These are phyloP conservation scores for Cryptosporidium muris DNA, from an alignment of 169 alveolate genomes.

Conservation along the genomic window DNA sequence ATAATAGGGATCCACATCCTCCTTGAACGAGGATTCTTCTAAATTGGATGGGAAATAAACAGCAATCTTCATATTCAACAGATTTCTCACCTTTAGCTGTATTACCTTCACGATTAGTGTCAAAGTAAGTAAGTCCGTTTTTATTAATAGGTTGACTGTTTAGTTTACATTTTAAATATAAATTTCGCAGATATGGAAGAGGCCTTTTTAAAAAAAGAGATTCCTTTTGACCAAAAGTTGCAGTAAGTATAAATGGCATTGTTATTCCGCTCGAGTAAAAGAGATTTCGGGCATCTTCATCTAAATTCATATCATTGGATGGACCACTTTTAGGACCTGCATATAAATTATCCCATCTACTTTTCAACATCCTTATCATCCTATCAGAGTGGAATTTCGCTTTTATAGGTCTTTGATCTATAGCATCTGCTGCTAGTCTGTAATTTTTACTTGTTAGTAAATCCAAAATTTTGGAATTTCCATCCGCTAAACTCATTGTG, in stretches of 20 bases:
- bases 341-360: conserved; percentile 45
- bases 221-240: conserved; percentile 34
- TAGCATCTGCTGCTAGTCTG: conserved; percentile 35
- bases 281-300: conserved; percentile 63
- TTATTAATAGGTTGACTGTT: not conserved
- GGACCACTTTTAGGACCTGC: conserved; percentile 8
- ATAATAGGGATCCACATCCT: conserved; percentile 47
- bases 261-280: conserved; percentile 43
- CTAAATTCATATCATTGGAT: not conserved
- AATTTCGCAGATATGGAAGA: conserved; percentile 14
- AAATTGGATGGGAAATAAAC: conserved; percentile 24
- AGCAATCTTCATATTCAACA: not conserved
- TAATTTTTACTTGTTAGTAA: conserved; percentile 7
- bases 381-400: conserved; percentile 16
- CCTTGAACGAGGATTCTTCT: conserved; percentile 12
- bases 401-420: conserved; percentile 22
- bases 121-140: not conserved
- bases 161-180: conserved; percentile 20
- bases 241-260: conserved; percentile 30
- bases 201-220: conserved; percentile 45
- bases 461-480: not conserved
- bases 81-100: not conserved
- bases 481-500: conserved; percentile 20
- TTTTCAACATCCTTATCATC: conserved; percentile 24
- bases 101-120: not conserved